Evolutionary conservation across 441 rosid genomes (phyloP), one percentile per base, ranked within the genome.

Genomic region (Jatropha multifida): DNA sequence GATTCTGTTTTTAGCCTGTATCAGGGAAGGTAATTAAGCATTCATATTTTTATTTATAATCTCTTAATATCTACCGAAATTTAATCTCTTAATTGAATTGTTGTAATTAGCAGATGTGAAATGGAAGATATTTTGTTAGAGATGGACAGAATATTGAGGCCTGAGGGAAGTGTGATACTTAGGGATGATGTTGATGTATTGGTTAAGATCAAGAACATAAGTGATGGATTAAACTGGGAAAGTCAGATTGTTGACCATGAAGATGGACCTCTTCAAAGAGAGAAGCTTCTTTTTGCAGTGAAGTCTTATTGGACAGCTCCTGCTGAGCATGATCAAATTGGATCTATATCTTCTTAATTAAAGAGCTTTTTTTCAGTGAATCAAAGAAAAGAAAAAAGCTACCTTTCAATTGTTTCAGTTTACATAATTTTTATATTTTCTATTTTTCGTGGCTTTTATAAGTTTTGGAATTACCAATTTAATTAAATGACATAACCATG

Each of bases 141-240:
- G 87, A 90, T 87, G 89, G 94, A 90, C 15, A 82, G 94, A 40
- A 80, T 88, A 27, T 68, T 90, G 70, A 84, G 94, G 79, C 91
- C 94, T 0, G 90, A 90, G 83, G 94, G 94, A 65, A 80, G 89
- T 69, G 79, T 87, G 12, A 87, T 90, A 32, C 23, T 90, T 11
- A 78, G 92, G 38, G 92, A 90, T 17, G 89, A 86, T 55, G 90
- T 89, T 0, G 92, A 88, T 81, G 27, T 77, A n/a, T 38, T 90
- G 78, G 83, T 86, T 66, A 86, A 83, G 79, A 82, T 87, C 11
- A 90, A 87, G 84, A 86, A 63, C 78, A 79, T 89, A 52, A 76
- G 74, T 0, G 87, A 89, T 15, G 80, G 78, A 48, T 56, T 90
- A 77, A 74, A 81, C 3, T 90, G 90, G 88, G 84, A 90, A 7